Base-by-base conservation (phyloP, 371 early-diverging fungal genomes). In the Mortierella sp. region DNA sequence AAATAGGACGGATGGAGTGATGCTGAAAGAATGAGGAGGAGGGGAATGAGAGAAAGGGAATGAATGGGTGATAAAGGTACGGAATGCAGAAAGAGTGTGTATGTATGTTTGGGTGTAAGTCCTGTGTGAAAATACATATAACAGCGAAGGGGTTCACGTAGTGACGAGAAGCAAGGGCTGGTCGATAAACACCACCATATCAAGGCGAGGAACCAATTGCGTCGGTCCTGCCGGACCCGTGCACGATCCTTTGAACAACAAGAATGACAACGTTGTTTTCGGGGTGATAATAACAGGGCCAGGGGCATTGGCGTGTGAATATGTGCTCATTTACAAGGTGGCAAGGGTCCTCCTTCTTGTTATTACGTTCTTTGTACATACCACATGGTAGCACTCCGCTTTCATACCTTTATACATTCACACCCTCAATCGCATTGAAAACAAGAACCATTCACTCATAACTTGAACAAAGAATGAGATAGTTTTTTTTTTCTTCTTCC, bases 401-500 rank as follows among this genome's bases (percentile, higher is more conserved):
- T 38, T 38, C 42, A 3, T 38, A 38, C 42, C 57, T 7, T 55
- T 24, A n/a, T 24, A n/a, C 55, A 10, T 5, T 38, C 42, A 38
- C 5, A 57, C 57, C n/a, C 26, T 2, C 3, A 57, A 57, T 9
- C n/a, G 11, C 42, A 3, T 3, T 57, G 10, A 21, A n/a, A 57
- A 57, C n/a, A 57, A 57, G 57, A 57, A 38, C 5, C 5, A 38
- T 38, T 38, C 42, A 5, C 48, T 10, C 48, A 48, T 13, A 60
- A 26, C 28, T 28, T 13, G 5, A 44, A 47, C 7, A 16, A 48
- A 72, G 50, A 58, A 11, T 28, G 14, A 57, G 13, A 60, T 65
- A 65, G 63, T 34, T 63, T 63, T 57, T 65, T 57, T 60, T 65
- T 34, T 65, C 38, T 57, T 65, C 24, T 60, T 65, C 38, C 31